Base-by-base conservation (phyloP, 495 filamentous ascomycete species). In the Staphylotrichum longicolle region DNA sequence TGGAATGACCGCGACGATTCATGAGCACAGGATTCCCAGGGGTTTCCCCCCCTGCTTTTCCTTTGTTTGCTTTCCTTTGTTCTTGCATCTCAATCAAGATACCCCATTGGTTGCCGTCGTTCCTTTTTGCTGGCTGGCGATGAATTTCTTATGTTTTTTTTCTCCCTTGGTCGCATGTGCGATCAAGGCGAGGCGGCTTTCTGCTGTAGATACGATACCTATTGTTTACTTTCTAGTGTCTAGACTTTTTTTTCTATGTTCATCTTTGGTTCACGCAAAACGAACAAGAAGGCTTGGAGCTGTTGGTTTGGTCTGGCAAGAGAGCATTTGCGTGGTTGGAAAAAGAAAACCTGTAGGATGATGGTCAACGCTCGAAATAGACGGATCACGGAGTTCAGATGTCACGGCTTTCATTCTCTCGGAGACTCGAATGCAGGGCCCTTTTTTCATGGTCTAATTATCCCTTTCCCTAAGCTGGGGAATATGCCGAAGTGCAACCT, bases 41-140 rank as follows among this genome's bases (percentile, higher is more conserved):
- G n/a, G 6, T 3, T 30, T 14, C 15, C 4, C 2, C 2, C 33
- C 47, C 30, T 27, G 34, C 30, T 8, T 41, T 51, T 45, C 44
- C 34, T 54, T 56, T 41, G 30, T 37, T 61, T 47, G 10, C 51
- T 40, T 63, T 11, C 30, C 54, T 54, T 47, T 53, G 15, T 14
- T 46, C 35, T 30, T 54, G 42, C 47, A 52, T 66, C 47, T 59
- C 54, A 54, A 42, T 55, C 51, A 63, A 64, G 65, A 67, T 67
- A 67, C 65, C 65, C 65, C 62, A 67, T 64, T 57, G 45, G 62
- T 65, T 61, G 45, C 53, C 35, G 54, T 61, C 58, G 15, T 61
- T 65, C 58, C 58, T 65, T 61, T 61, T 58, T 53, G 20, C 20
- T 27, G 20, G 20, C 20, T 27, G 20, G 20, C 20, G 20, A 27